phyloP scores from a whole-genome alignment of 2,329 filamentous ascomycete genomes.

The Cordyceps farinosa region DNA sequence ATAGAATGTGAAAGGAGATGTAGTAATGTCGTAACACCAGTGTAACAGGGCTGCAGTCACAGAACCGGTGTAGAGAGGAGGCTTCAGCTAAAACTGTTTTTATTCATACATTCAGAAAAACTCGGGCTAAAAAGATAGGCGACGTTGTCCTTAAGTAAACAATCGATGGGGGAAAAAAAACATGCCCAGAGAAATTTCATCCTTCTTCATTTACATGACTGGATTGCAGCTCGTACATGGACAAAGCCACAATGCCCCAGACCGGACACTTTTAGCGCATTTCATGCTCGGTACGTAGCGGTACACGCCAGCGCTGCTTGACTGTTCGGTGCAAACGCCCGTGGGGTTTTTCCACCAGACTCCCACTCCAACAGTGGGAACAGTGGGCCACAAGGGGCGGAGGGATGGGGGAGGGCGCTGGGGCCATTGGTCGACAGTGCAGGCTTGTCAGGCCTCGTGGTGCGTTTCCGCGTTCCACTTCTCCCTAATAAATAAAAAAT shows the following conservation, averaged over 20 bases:
- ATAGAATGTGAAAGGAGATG: background rate
- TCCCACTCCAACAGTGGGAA: background rate
- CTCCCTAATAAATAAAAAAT: background rate
- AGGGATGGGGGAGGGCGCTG: background rate
- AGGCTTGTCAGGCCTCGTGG: background rate
- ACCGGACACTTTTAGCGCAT: background rate
- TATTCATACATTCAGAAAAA: background rate
- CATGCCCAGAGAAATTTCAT: background rate
- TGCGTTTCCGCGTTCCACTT: background rate
- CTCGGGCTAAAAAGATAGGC: background rate
- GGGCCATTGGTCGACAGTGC: background rate
- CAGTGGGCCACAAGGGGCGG: background rate
- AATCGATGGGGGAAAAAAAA: background rate
- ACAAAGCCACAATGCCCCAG: slow-evolving; percentile 12
- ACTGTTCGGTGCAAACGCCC: background rate
- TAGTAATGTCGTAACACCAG: background rate
- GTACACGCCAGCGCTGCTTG: slow-evolving; percentile 5
- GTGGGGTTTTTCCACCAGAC: background rate
- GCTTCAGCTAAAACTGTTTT: background rate
- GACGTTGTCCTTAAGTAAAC: slow-evolving; percentile 7
- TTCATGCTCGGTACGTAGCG: slow-evolving; percentile 10
- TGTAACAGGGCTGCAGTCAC: too few relatives aligned
- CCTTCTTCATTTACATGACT: background rate
- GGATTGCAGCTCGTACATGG: background rate
- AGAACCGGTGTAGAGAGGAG: background rate